Conservation (phyloP, 371 early-diverging fungal species). For the Circinella umbellata region DNA sequence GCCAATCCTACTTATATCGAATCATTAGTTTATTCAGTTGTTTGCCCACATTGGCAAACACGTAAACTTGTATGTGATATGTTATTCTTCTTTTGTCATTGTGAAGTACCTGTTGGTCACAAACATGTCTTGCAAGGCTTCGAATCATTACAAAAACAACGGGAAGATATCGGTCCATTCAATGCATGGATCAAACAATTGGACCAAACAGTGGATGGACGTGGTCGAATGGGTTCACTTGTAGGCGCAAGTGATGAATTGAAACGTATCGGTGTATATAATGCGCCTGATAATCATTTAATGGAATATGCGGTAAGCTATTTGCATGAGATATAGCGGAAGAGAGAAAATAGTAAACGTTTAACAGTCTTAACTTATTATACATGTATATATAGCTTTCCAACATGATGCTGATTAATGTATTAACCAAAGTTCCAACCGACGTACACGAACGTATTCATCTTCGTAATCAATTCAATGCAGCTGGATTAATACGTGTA, state of each 20-base stretch:
- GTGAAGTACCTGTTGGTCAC: conserved; percentile 72
- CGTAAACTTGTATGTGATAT: conserved; percentile 73
- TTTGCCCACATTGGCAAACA: conserved; percentile 71
- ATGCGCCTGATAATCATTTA: conserved; percentile 63
- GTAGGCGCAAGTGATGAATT: conserved; percentile 73
- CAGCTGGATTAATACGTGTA: conserved; percentile 54
- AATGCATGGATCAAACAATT: conserved; percentile 75
- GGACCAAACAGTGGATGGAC: conserved; percentile 71
- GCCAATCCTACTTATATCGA: conserved; percentile 60
- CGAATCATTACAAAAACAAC: conserved; percentile 49
- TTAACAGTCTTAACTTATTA: neutral
- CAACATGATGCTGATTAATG: conserved; percentile 77
- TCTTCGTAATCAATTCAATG: conserved; percentile 70
- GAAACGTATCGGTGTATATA: conserved; percentile 57
- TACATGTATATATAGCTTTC: conserved; percentile 48
- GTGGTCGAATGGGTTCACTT: conserved; percentile 74
- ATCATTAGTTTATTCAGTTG: conserved; percentile 69
- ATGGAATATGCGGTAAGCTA: conserved; percentile 70
- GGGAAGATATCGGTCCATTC: conserved; percentile 58
- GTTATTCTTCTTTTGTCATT: conserved; percentile 72
- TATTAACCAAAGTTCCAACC: conserved; percentile 55
- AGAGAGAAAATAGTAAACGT: neutral
- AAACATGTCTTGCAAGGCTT: conserved; percentile 60
- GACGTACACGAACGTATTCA: conserved; percentile 71
- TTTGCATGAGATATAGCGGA: neutral